These are phyloP conservation scores for Epichloe festucae DNA, from an alignment of 2,329 filamentous ascomycete species.

Conservation along the genomic window DNA sequence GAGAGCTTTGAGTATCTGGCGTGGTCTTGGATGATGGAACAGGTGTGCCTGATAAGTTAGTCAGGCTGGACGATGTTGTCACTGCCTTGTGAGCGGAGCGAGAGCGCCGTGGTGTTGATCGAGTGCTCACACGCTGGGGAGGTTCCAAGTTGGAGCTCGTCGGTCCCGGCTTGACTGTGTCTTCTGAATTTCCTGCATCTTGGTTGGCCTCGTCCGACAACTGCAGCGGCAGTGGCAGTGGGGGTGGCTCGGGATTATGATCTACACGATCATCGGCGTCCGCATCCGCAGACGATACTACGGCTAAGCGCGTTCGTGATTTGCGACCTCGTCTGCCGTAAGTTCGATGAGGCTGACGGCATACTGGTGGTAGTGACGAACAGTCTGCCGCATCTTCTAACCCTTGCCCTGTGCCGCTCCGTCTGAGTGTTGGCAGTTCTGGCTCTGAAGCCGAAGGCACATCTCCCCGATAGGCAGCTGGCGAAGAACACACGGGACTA, in stretches of 20 bases:
- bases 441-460: conserved; percentile 15
- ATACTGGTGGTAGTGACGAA: conserved; percentile 16
- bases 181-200: neutral
- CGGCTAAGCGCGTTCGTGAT: neutral
- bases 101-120: conserved; percentile 10
- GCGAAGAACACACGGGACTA: conserved; percentile 20
- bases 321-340: conserved; percentile 1
- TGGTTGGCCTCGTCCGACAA: neutral
- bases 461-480: conserved; percentile 12
- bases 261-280: neutral
- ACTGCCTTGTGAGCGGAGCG: conserved; percentile 5
- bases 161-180: neutral
- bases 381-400: conserved; percentile 12
- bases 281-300: conserved; percentile 3
- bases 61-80: conserved; percentile 26
- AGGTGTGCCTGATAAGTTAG: conserved; percentile 27
- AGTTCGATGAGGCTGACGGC: conserved; percentile 6
- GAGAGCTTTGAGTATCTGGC: conserved; percentile 22
- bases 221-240: neutral
- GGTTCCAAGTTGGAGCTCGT: neutral
- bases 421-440: conserved; percentile 21
- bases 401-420: conserved; percentile 10
- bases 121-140: neutral
- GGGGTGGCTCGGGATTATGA: neutral
- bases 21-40: conserved; percentile 22